A percentile compares a stretch with the other conserved stretches of the same genome.
These are phyloP conservation scores for Aciculosporium take DNA, from an alignment of 2,329 filamentous ascomycete genomes.

Conservation along the genomic window DNA sequence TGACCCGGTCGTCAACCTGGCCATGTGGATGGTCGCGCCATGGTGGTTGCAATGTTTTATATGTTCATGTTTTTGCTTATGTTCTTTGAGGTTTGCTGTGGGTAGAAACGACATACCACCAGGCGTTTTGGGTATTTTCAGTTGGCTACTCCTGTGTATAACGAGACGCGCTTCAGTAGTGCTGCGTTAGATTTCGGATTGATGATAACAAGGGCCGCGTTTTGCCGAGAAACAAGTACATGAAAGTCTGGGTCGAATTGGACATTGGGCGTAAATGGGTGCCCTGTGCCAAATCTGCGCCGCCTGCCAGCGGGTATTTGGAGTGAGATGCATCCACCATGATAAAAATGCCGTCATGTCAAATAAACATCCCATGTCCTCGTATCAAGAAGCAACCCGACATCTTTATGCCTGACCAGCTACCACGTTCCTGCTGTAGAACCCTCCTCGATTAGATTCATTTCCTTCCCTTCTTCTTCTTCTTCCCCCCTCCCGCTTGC, in stretches of 20 bases:
- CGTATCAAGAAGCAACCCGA: neutral
- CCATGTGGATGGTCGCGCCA: neutral
- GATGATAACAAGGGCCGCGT: slow-evolving; percentile 5
- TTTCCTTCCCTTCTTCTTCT: slow-evolving; percentile 61
- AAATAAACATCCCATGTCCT: neutral
- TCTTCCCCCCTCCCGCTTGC: slow-evolving; percentile 34
- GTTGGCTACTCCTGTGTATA: neutral
- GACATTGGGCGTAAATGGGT: neutral
- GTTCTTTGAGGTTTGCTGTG: slow-evolving; percentile 3
- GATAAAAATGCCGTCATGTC: neutral
- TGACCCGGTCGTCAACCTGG: neutral
- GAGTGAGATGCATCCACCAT: neutral
- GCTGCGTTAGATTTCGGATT: slow-evolving; percentile 7
- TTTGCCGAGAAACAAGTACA: neutral
- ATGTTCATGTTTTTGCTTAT: slow-evolving; percentile 3
- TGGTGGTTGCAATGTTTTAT: neutral
- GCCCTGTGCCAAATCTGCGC: neutral
- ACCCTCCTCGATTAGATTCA: slow-evolving; percentile 16
- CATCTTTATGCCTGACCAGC: too few species aligned
- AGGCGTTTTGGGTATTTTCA: slow-evolving; percentile 9
- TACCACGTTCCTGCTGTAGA: neutral
- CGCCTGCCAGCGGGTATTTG: neutral
- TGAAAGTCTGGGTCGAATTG: neutral
- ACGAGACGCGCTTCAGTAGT: neutral
- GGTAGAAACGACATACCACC: slow-evolving; percentile 4